Evolutionary conservation across 768 basidiomycete species (phyloP).

Genomic region (Xanthoconium purpureum): DNA sequence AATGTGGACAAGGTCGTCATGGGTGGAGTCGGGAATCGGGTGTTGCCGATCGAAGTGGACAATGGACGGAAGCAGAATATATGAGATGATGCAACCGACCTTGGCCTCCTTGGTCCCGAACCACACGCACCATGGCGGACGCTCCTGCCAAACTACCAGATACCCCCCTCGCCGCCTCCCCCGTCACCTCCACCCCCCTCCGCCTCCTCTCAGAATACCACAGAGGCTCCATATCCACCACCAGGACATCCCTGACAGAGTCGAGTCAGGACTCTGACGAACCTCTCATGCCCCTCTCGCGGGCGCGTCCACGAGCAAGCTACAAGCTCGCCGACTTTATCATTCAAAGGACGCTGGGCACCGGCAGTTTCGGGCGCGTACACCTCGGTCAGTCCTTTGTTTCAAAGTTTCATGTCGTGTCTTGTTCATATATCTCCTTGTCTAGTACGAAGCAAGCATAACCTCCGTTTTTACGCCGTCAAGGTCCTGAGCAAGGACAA

Average conservation of each 20-base stretch:
- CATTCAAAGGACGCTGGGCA: constrained; percentile 82
- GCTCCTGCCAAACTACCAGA: constrained; percentile 8
- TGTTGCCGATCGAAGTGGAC: constrained; percentile 20
- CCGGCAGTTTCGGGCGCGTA: constrained; percentile 97
- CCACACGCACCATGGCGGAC: constrained; percentile 19
- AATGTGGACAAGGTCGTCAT: constrained; percentile 19
- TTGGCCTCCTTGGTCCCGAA: constrained; percentile 8
- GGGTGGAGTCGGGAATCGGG: constrained; percentile 13
- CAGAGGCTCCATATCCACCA: constrained; percentile 63
- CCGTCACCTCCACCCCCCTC: constrained; percentile 12
- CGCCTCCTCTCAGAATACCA: constrained; percentile 46
- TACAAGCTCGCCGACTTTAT: constrained; percentile 77
- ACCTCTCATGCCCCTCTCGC: constrained; percentile 32
- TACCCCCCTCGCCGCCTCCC: background rate
- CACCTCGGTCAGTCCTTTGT: constrained; percentile 59
- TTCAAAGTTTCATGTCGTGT: background rate
- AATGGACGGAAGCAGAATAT: constrained; percentile 15
- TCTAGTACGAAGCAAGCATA: constrained; percentile 86
- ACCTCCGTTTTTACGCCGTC: constrained; percentile 93
- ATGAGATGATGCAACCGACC: background rate
- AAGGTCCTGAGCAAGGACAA: constrained; percentile 94
- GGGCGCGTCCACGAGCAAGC: constrained; percentile 54
- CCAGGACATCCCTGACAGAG: constrained; percentile 58
- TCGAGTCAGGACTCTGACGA: constrained; percentile 42
- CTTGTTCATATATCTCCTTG: background rate